Evolutionary conservation across 2,329 filamentous ascomycete species (phyloP).

Genomic region (Exserohilum turcica): DNA sequence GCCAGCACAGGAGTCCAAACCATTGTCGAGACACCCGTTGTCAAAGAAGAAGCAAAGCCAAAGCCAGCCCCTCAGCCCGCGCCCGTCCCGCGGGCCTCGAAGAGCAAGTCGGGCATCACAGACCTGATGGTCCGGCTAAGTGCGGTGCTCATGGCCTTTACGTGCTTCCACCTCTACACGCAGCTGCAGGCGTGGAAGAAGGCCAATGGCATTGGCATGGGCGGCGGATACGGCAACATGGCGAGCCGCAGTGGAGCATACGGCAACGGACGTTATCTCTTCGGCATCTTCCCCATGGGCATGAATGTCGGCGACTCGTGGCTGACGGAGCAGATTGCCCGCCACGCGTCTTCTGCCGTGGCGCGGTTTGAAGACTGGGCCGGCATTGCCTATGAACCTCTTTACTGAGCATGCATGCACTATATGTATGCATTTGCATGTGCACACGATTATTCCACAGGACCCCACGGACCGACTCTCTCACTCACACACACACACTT

Average conservation of each 20-base stretch:
- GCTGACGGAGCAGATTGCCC: slow-evolving; percentile 17
- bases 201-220: slow-evolving; percentile 17
- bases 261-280: slow-evolving; percentile 27
- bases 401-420: slow-evolving; percentile 21
- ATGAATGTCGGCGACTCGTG: slow-evolving; percentile 22
- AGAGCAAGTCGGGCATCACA: background rate
- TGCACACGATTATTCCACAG: no score
- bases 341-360: slow-evolving; percentile 14
- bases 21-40: background rate
- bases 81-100: background rate
- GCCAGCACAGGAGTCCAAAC: slow-evolving; percentile 9
- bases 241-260: slow-evolving; percentile 11
- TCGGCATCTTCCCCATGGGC: slow-evolving; percentile 22
- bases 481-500: no score
- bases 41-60: background rate
- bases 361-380: slow-evolving; percentile 19
- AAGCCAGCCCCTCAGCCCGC: background rate
- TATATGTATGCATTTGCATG: no score
- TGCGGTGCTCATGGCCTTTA: slow-evolving; percentile 7
- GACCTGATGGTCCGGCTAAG: slow-evolving; percentile 6
- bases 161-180: slow-evolving; percentile 6
- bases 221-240: slow-evolving; percentile 17
- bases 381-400: slow-evolving; percentile 11
- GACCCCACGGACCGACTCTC: no score
- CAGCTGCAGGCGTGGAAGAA: slow-evolving; percentile 16